Conservation (phyloP, 371 early-diverging fungal genomes). For the Fennellomyces sp. region DNA sequence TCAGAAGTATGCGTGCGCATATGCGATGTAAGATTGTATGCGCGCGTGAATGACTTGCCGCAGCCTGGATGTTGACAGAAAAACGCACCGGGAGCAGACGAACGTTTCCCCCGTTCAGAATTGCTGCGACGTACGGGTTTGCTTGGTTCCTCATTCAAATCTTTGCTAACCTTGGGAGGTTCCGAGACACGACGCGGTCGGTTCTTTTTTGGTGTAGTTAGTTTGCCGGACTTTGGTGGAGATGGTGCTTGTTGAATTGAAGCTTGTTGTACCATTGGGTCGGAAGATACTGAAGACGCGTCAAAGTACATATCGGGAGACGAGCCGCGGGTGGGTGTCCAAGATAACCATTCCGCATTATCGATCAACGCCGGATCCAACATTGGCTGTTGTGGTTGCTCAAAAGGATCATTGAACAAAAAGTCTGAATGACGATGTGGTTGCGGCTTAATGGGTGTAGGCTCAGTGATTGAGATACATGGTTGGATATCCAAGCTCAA, state of each 20-base stretch:
- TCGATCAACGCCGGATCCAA: slow-evolving; percentile 6
- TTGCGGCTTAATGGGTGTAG: slow-evolving; percentile 19
- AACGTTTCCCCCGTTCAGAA: slow-evolving; percentile 13
- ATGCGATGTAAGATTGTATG: slow-evolving; percentile 75
- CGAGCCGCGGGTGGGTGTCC: slow-evolving; percentile 16
- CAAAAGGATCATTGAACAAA: slow-evolving; percentile 17
- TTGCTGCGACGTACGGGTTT: slow-evolving; percentile 24
- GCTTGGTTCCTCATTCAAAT: slow-evolving; percentile 3
- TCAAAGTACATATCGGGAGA: slow-evolving; percentile 14
- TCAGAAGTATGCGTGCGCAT: slow-evolving; percentile 64
- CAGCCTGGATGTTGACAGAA: slow-evolving; percentile 54
- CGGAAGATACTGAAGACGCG: slow-evolving; percentile 13
- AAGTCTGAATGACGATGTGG: slow-evolving; percentile 10
- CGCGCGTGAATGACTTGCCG: slow-evolving; percentile 69
- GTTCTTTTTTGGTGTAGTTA: not conserved
- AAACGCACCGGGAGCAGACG: slow-evolving; percentile 2
- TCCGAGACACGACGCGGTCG: slow-evolving; percentile 29
- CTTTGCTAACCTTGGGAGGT: slow-evolving; percentile 17
- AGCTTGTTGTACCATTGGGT: not conserved
- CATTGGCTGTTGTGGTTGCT: slow-evolving; percentile 5
- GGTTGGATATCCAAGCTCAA: slow-evolving; percentile 27
- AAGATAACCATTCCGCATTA: slow-evolving; percentile 10
- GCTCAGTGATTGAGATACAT: slow-evolving; percentile 28
- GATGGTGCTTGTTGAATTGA: not conserved
- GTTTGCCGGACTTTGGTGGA: not conserved